Evolutionary conservation across 2,329 filamentous ascomycete genomes (phyloP).

Genomic region (Gnomoniopsis sp.): DNA sequence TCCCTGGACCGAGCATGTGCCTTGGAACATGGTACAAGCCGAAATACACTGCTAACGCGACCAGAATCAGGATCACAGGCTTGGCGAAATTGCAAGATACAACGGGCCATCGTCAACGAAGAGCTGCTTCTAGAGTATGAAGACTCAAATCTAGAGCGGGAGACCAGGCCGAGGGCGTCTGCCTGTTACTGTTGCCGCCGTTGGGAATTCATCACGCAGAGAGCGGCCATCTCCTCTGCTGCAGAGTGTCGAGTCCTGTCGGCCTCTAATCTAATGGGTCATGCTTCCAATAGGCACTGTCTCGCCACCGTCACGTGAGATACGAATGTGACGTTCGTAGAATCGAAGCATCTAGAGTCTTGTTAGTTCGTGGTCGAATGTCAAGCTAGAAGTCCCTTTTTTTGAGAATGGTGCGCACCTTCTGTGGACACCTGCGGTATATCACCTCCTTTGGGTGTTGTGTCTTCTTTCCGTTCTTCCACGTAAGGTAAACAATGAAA

Average conservation of each 20-base stretch:
- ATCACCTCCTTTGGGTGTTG: conserved; percentile 67
- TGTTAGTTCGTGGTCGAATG: neutral
- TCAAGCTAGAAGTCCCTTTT: neutral
- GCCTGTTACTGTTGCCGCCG: neutral
- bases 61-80: neutral
- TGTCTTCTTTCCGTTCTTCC: conserved; percentile 71
- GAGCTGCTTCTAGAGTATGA: neutral
- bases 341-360: conserved; percentile 52
- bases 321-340: conserved; percentile 55
- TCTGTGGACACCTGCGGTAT: conserved; percentile 75
- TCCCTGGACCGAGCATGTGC: neutral
- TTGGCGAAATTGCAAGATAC: neutral
- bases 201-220: neutral
- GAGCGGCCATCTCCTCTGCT: neutral
- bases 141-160: neutral
- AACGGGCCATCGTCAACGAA: neutral
- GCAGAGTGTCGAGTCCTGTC: neutral
- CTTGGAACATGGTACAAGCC: neutral
- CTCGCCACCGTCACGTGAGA: conserved; percentile 20
- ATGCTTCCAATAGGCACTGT: conserved; percentile 10
- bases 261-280: conserved; percentile 1
- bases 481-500: conserved; percentile 67
- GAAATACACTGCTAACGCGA: neutral
- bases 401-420: conserved; percentile 42
- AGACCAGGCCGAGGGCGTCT: neutral